Conservation (phyloP, 192 early-diverging fungal species). For the Obelidium mucronatum region DNA sequence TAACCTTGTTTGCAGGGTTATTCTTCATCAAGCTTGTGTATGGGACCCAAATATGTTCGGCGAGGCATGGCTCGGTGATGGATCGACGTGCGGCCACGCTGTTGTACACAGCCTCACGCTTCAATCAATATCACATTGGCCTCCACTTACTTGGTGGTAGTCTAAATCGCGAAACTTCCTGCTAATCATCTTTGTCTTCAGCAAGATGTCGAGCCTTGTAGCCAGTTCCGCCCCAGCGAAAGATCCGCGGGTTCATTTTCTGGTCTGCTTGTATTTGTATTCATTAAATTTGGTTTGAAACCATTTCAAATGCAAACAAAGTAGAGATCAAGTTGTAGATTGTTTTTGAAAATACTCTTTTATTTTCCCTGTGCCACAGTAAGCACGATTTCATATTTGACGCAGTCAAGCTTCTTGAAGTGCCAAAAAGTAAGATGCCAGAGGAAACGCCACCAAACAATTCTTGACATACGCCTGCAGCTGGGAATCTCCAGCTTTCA, state of each 20-base stretch:
- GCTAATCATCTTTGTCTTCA: constrained; percentile 20
- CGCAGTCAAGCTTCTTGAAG: constrained; percentile 33
- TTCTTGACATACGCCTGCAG: constrained; percentile 23
- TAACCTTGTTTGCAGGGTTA: constrained; percentile 41
- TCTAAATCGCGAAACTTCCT: not conserved
- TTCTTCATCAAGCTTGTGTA: constrained; percentile 45
- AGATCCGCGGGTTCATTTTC: constrained; percentile 9
- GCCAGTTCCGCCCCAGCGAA: constrained; percentile 12
- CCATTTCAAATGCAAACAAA: not conserved
- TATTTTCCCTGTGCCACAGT: too few relatives aligned
- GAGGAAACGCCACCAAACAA: constrained; percentile 23
- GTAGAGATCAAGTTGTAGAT: too few relatives aligned
- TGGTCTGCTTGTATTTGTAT: not conserved
- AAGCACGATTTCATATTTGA: too few relatives aligned
- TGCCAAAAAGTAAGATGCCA: constrained; percentile 36
- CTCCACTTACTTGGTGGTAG: not conserved
- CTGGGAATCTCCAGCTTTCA: constrained; percentile 19
- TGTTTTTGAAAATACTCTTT: too few relatives aligned
- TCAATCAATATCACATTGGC: constrained; percentile 34
- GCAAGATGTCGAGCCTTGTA: not conserved
- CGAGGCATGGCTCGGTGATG: constrained; percentile 38
- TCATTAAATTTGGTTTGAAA: not conserved
- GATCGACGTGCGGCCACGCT: constrained; percentile 33
- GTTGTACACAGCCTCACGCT: constrained; percentile 5
- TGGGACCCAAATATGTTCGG: constrained; percentile 43